Evolutionary conservation across 2,329 filamentous ascomycete species (phyloP).

Genomic region (Simplicillium aogashimaense): DNA sequence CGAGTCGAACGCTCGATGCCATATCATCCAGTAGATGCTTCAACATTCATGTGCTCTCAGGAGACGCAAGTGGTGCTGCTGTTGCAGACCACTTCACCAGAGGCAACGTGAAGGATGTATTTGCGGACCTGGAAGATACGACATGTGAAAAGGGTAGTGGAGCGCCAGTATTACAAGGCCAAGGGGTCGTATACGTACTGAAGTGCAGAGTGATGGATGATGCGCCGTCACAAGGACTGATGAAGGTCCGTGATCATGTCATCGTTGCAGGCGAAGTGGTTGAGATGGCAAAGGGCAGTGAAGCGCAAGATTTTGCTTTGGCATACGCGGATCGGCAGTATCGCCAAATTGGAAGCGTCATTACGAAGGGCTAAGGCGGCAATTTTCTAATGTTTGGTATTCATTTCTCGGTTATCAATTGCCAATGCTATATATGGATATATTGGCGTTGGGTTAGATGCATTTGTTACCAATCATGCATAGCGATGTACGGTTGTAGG

Average conservation of each 20-base stretch:
- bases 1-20: conserved; percentile 45
- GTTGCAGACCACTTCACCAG: conserved; percentile 42
- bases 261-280: conserved; percentile 42
- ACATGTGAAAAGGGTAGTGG: conserved; percentile 8
- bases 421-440: no score
- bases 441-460: no score
- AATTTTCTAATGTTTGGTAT: not conserved
- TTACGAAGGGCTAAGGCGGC: conserved; percentile 10
- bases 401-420: no score
- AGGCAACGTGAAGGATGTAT: conserved; percentile 32
- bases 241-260: conserved; percentile 40
- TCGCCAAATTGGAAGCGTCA: conserved; percentile 28
- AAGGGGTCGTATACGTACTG: conserved; percentile 42
- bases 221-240: conserved; percentile 26
- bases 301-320: conserved; percentile 30
- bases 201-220: conserved; percentile 31
- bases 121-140: conserved; percentile 23
- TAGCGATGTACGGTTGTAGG: no score
- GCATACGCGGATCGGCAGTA: conserved; percentile 40
- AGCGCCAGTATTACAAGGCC: conserved; percentile 34
- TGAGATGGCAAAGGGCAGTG: conserved; percentile 27
- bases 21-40: conserved; percentile 33
- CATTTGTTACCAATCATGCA: no score
- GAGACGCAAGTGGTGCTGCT: conserved; percentile 33
- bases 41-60: conserved; percentile 45